phyloP scores from a whole-genome alignment of 2,329 filamentous ascomycete genomes.

The Falciphora oryzae region DNA sequence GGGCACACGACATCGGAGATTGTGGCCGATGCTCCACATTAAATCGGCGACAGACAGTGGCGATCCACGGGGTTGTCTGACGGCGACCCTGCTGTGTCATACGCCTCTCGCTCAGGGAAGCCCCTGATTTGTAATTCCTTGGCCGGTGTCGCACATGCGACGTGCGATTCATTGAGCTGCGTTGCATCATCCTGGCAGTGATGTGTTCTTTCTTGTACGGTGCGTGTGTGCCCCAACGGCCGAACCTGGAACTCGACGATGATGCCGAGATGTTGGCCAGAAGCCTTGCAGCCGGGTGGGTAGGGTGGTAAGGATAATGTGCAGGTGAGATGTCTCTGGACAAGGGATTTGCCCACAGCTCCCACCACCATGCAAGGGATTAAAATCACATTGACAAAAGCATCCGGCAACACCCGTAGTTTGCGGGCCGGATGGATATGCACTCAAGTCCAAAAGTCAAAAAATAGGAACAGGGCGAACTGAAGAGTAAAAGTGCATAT shows the following conservation, averaged over 20 bases:
- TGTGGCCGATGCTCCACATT: neutral
- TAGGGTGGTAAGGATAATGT: too few species aligned
- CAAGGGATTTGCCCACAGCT: too few species aligned
- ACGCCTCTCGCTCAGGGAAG: neutral
- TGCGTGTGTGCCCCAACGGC: too few species aligned
- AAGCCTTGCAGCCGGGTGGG: too few species aligned
- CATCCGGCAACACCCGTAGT: too few species aligned
- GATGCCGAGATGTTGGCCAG: too few species aligned
- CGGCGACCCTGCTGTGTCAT: neutral
- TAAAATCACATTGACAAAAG: neutral
- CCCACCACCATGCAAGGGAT: too few species aligned
- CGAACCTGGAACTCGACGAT: too few species aligned
- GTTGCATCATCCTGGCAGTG: neutral
- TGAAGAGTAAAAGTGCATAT: neutral
- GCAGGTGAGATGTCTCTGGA: too few species aligned
- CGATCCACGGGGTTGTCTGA: too few species aligned
- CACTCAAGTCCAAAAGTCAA: neutral
- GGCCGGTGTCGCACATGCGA: neutral
- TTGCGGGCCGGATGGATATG: too few species aligned
- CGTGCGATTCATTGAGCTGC: conserved; percentile 1
- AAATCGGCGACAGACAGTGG: neutral
- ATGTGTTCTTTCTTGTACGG: neutral
- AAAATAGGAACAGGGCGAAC: neutral
- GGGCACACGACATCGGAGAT: neutral
- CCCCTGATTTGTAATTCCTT: neutral